phyloP scores from a whole-genome alignment of 2,329 filamentous ascomycete species.

The Pestalotiopsis fici region DNA sequence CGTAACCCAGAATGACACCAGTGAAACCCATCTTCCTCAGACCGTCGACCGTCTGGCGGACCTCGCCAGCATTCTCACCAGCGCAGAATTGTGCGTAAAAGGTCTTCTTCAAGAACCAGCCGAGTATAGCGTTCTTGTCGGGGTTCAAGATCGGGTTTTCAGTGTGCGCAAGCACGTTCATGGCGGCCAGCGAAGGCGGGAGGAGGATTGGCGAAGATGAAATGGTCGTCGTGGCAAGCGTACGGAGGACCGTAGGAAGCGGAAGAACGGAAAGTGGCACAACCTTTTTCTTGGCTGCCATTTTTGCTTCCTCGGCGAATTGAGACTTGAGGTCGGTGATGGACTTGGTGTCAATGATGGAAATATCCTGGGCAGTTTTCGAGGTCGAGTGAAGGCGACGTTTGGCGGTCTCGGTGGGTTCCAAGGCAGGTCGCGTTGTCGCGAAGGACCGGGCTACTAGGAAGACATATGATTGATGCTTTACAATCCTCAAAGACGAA shows the following conservation, averaged over 20 bases:
- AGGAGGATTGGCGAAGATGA: constrained; percentile 73
- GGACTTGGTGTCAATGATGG: constrained; percentile 1
- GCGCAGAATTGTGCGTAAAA: constrained; percentile 94
- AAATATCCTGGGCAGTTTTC: not conserved
- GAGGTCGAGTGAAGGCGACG: constrained; percentile 10
- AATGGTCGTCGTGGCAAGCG: constrained; percentile 67
- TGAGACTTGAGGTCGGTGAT: constrained; percentile 2
- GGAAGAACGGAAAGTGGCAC: constrained; percentile 66
- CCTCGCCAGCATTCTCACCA: constrained; percentile 71
- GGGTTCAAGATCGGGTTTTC: constrained; percentile 68
- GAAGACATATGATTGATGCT: constrained; percentile 7
- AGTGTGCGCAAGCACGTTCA: constrained; percentile 71
- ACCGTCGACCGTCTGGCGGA: constrained; percentile 62
- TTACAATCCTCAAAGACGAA: constrained; percentile 2
- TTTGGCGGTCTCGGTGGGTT: not conserved
- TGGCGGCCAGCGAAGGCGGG: constrained; percentile 66
- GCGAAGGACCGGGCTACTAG: constrained; percentile 5
- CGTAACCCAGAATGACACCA: constrained; percentile 84
- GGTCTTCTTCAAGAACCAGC: constrained; percentile 72
- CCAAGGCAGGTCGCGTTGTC: not conserved
- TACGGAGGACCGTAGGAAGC: constrained; percentile 66
- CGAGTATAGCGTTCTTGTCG: constrained; percentile 73
- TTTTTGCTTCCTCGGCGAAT: constrained; percentile 10
- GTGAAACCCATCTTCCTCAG: constrained; percentile 77
- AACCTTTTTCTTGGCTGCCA: constrained; percentile 15